Evolutionary conservation across 495 filamentous ascomycete genomes (phyloP).

Genomic region (Podospora didyma): DNA sequence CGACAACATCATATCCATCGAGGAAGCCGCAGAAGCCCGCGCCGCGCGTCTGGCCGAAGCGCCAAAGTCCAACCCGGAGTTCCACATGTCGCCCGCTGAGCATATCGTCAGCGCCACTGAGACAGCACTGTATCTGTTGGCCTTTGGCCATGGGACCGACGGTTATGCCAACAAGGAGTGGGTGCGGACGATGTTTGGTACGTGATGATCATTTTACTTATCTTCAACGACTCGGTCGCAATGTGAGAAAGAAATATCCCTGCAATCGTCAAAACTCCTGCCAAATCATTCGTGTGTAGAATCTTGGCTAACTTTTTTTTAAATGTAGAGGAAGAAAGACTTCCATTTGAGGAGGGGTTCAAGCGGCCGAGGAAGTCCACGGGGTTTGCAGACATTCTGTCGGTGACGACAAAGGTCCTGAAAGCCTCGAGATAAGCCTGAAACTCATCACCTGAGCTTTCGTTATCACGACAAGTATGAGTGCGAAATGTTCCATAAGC

Average conservation of each 20-base stretch:
- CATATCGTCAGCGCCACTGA: constrained; percentile 21
- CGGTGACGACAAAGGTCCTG: constrained; percentile 20
- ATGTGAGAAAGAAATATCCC: background rate
- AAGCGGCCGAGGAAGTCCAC: constrained; percentile 16
- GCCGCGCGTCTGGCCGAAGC: constrained; percentile 15
- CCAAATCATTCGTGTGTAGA: too few species aligned
- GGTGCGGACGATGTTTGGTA: constrained; percentile 25
- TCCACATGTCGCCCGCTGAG: constrained; percentile 15
- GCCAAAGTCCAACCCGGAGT: constrained; percentile 17
- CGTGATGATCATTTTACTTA: background rate
- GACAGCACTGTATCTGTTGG: constrained; percentile 24
- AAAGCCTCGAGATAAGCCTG: background rate
- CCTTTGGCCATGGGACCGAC: constrained; percentile 22
- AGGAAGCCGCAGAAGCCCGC: constrained; percentile 22
- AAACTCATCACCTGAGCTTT: too few species aligned
- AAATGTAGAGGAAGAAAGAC: constrained; percentile 22
- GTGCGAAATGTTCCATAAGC: too few species aligned
- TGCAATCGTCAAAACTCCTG: too few species aligned
- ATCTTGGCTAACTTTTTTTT: background rate
- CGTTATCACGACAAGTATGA: too few species aligned
- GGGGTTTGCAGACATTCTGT: constrained; percentile 16
- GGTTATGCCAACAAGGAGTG: constrained; percentile 23
- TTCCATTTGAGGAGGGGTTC: constrained; percentile 29
- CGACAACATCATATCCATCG: constrained; percentile 20
- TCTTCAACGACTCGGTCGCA: background rate